Conservation (phyloP, 1,284 basidiomycete species). For the Ceraceosorus bombacis region DNA sequence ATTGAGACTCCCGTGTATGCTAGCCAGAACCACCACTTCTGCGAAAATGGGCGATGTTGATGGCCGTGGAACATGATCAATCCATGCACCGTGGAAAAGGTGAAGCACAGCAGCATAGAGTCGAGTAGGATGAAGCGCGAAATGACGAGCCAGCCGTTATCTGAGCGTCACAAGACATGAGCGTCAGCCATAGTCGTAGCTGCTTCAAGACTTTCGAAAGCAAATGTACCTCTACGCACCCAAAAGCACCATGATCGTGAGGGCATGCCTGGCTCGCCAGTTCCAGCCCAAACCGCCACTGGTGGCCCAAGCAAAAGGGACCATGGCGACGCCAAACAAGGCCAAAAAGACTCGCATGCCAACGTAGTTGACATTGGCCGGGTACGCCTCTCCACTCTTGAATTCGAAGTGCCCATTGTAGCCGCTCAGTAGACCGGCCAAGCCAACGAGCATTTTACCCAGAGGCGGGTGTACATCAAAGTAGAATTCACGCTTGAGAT, state of each 20-base stretch:
- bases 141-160: conserved; percentile 91
- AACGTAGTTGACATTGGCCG: conserved; percentile 76
- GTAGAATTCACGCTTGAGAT: conserved; percentile 65
- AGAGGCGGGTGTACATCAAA: conserved; percentile 71
- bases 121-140: conserved; percentile 95
- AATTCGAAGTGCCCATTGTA: conserved; percentile 91
- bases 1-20: conserved; percentile 82
- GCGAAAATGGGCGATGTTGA: conserved; percentile 82
- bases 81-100: conserved; percentile 89
- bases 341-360: conserved; percentile 93
- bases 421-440: conserved; percentile 80
- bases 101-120: conserved; percentile 97
- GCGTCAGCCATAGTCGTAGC: no score
- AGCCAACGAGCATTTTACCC: conserved; percentile 95
- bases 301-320: conserved; percentile 93
- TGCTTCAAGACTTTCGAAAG: no score
- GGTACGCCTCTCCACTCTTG: conserved; percentile 82
- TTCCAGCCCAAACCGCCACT: conserved; percentile 91
- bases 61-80: conserved; percentile 94
- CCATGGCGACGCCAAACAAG: conserved; percentile 86
- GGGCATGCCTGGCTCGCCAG: conserved; percentile 77
- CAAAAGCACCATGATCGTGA: conserved; percentile 79
- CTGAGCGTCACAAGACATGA: conserved; percentile 50
- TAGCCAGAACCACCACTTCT: conserved; percentile 97
- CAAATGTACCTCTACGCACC: background rate